These are phyloP conservation scores for Alternaria infectoria DNA, from an alignment of 2,329 filamentous ascomycete species.

Conservation along the genomic window DNA sequence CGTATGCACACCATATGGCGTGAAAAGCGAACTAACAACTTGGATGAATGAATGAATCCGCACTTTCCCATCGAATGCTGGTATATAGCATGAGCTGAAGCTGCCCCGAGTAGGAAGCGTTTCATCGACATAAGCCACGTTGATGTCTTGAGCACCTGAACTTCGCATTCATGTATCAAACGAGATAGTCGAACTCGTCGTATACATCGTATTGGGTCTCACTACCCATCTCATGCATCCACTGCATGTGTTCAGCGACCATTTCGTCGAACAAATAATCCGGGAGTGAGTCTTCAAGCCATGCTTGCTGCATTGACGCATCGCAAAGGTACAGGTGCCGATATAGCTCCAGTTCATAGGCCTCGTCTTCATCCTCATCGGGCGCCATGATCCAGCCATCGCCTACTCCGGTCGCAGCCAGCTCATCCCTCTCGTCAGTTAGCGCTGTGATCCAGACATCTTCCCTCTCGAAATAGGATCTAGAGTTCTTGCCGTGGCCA, in stretches of 20 bases:
- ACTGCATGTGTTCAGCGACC: constrained; percentile 4
- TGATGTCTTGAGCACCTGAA: not conserved
- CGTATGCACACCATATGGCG: not conserved
- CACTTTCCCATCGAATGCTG: not conserved
- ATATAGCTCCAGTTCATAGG: not conserved
- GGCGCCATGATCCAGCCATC: not conserved
- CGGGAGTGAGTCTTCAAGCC: not conserved
- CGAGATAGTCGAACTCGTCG: not conserved
- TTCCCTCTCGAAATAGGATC: not conserved
- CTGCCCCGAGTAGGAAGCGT: not conserved
- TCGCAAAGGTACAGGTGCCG: not conserved
- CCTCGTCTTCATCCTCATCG: not conserved
- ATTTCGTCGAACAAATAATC: constrained; percentile 8
- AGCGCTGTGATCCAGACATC: not conserved
- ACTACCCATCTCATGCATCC: constrained; percentile 7
- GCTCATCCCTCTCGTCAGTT: not conserved
- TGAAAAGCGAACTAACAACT: not conserved
- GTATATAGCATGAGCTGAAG: not conserved
- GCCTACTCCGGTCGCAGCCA: not conserved
- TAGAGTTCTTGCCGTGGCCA: not conserved
- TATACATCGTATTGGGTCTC: not conserved
- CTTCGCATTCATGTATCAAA: not conserved
- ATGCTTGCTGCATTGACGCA: not conserved
- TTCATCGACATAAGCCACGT: not conserved
- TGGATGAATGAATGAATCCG: not conserved